Percentiles rank a stretch among this genome's conserved stretches.
phyloP scores from a whole-genome alignment of 2,329 filamentous ascomycete species.

The Neonectria hederae region DNA sequence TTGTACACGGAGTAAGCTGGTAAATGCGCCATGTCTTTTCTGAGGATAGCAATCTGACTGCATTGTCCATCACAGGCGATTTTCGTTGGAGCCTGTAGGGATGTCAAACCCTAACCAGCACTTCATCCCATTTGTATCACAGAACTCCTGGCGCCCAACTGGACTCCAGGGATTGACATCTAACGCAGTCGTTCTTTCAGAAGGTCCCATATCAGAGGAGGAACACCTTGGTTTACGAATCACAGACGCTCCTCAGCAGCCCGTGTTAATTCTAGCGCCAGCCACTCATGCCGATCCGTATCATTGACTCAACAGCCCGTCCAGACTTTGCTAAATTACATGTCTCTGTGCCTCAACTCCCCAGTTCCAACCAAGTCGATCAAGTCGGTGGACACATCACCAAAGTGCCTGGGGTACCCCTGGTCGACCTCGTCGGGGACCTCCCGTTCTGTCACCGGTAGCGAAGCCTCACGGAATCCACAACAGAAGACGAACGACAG shows the following conservation, averaged over 20 bases:
- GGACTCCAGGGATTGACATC: background rate
- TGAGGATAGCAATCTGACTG: background rate
- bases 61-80: background rate
- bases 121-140: background rate
- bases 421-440: constrained; percentile 5
- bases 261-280: constrained; percentile 2
- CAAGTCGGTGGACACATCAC: background rate
- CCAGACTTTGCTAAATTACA: background rate
- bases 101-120: background rate
- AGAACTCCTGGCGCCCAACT: background rate
- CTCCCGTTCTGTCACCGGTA: background rate
- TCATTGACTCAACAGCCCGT: background rate
- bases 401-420: constrained; percentile 8
- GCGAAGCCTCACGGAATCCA: background rate
- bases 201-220: background rate
- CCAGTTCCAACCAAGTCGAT: background rate
- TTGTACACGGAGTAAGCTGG: background rate
- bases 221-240: background rate
- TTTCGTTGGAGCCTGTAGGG: background rate
- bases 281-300: constrained; percentile 1
- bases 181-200: background rate
- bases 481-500: background rate
- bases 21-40: background rate
- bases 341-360: constrained; percentile 7
- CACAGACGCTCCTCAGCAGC: background rate